phyloP scores from a whole-genome alignment of 2,329 filamentous ascomycete genomes.

The Hymenoscyphus scutula region DNA sequence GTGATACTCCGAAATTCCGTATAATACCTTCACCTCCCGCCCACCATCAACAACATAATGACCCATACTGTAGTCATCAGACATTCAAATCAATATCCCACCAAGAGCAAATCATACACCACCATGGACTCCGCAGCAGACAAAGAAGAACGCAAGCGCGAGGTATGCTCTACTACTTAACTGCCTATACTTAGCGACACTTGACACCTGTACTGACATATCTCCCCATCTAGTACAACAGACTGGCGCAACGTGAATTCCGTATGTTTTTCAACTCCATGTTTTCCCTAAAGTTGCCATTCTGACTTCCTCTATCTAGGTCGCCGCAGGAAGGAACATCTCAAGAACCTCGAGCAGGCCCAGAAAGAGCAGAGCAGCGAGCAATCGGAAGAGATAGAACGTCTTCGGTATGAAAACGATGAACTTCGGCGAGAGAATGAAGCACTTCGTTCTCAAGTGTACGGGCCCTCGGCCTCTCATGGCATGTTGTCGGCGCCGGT shows the following conservation, averaged over 20 bases:
- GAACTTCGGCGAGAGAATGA: conserved; percentile 43
- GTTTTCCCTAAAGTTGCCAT: neutral
- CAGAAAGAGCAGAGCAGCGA: conserved; percentile 41
- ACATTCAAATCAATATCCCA: conserved; percentile 29
- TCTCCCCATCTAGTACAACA: conserved; percentile 37
- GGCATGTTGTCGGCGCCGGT: conserved; percentile 29
- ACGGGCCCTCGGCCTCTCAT: conserved; percentile 36
- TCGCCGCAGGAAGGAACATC: conserved; percentile 44
- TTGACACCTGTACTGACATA: conserved; percentile 4
- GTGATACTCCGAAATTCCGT: conserved; percentile 14
- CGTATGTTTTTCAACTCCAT: conserved; percentile 35
- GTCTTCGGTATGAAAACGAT: conserved; percentile 41
- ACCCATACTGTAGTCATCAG: conserved; percentile 24
- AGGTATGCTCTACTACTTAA: conserved; percentile 33
- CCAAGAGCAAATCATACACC: conserved; percentile 16
- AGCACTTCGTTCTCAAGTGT: conserved; percentile 37
- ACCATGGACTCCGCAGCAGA: conserved; percentile 34
- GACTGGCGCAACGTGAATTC: conserved; percentile 45
- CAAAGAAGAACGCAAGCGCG: conserved; percentile 38
- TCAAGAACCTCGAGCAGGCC: conserved; percentile 43
- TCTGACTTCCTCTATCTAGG: conserved; percentile 32
- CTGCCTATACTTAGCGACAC: neutral
- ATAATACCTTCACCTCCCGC: conserved; percentile 14
- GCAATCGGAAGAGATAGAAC: conserved; percentile 42
- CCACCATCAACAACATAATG: conserved; percentile 21